Conservation (phyloP, 371 early-diverging fungal genomes). For the Thermomucor indicae-seudaticae region DNA sequence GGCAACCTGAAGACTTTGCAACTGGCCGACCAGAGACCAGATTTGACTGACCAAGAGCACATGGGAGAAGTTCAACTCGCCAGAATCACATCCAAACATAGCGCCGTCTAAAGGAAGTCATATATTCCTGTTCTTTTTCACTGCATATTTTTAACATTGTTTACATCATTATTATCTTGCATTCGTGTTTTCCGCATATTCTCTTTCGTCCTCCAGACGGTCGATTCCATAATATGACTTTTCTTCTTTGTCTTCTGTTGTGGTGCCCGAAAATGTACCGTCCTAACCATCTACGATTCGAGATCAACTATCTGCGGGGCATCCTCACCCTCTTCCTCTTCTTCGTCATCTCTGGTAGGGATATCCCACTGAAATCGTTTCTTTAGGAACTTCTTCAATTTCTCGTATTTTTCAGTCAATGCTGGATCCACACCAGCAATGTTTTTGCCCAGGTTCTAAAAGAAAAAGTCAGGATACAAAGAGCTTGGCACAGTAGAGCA, state of each 20-base stretch:
- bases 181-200: not conserved
- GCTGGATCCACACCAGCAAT: slow-evolving; percentile 14
- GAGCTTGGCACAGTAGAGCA: not conserved
- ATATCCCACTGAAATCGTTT: slow-evolving; percentile 45
- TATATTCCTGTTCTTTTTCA: not conserved
- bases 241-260: too few relatives aligned
- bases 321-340: not conserved
- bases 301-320: not conserved
- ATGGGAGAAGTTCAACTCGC: slow-evolving; percentile 2
- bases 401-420: slow-evolving; percentile 22
- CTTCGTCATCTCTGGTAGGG: not conserved
- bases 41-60: slow-evolving; percentile 1
- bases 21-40: too few relatives aligned
- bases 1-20: not conserved
- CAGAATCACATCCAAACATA: slow-evolving; percentile 9
- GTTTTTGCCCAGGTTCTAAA: slow-evolving; percentile 20
- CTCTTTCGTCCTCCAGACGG: too few relatives aligned
- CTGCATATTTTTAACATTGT: not conserved
- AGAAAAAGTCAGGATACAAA: not conserved
- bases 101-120: slow-evolving; percentile 1
- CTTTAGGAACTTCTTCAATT: slow-evolving; percentile 32
- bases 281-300: not conserved
- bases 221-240: not conserved
- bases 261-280: slow-evolving; percentile 3
- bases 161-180: not conserved